Percentiles rank a stretch among this genome's conserved stretches.
Conservation (phyloP, 768 basidiomycete species). For the Porpolomopsis calyptriformis region DNA sequence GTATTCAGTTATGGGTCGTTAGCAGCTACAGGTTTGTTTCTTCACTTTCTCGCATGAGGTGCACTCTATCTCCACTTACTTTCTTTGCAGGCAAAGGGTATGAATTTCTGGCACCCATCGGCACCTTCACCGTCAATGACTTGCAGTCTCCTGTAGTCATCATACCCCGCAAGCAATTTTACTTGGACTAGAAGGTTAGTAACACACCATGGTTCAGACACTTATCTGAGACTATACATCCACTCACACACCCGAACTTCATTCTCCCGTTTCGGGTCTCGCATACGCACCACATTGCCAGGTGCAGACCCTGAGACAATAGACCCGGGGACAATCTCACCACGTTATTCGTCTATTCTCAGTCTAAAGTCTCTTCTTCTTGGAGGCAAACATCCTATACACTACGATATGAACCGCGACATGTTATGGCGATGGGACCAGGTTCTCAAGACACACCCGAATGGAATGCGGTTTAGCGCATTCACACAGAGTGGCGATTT, state of each 20-base stretch:
- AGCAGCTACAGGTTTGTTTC: slow-evolving; percentile 69
- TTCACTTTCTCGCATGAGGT: slow-evolving; percentile 3
- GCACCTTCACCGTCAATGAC: not conserved
- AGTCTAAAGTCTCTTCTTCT: slow-evolving; percentile 56
- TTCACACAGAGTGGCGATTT: slow-evolving; percentile 76
- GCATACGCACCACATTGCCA: too few relatives aligned
- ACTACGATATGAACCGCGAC: slow-evolving; percentile 81
- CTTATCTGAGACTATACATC: too few relatives aligned
- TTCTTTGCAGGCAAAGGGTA: slow-evolving; percentile 61
- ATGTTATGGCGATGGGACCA: slow-evolving; percentile 91
- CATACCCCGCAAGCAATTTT: slow-evolving; percentile 83
- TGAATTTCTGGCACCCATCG: slow-evolving; percentile 12
- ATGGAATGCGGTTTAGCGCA: slow-evolving; percentile 87
- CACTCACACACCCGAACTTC: too few relatives aligned
- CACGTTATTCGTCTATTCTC: slow-evolving; percentile 62
- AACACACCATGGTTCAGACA: too few relatives aligned
- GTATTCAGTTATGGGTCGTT: slow-evolving; percentile 71
- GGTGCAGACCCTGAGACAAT: slow-evolving; percentile 90
- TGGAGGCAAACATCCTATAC: slow-evolving; percentile 63
- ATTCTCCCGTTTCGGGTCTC: too few relatives aligned
- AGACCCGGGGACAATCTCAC: slow-evolving; percentile 73
- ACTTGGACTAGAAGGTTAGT: slow-evolving; percentile 61
- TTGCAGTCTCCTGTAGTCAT: slow-evolving; percentile 40
- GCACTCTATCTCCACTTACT: slow-evolving; percentile 2
- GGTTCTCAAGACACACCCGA: slow-evolving; percentile 81